Evolutionary conservation across 23 red algal species (phyloP).

Genomic region (Gracilaria gracilis): DNA sequence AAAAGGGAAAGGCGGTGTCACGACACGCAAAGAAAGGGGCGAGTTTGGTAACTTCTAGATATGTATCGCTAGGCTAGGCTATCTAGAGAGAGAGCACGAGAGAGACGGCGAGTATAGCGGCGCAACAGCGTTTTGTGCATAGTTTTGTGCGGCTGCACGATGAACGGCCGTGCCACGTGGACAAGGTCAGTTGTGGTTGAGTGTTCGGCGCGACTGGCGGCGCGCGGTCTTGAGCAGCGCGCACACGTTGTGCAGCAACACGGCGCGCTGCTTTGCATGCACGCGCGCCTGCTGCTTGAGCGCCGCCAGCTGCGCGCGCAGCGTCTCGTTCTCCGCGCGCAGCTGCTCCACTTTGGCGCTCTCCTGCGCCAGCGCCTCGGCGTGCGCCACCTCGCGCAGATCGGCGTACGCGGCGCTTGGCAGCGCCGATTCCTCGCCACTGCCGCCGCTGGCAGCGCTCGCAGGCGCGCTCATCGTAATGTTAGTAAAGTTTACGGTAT

Average conservation of each 20-base stretch:
- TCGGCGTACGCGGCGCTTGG: background rate
- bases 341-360: background rate
- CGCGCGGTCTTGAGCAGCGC: conserved; percentile 53
- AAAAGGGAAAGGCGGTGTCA: too few relatives aligned
- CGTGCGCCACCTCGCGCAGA: background rate
- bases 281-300: conserved; percentile 24
- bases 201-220: background rate
- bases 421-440: background rate
- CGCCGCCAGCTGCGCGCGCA: conserved; percentile 13
- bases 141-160: too few relatives aligned
- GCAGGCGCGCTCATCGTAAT: background rate
- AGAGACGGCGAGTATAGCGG: background rate
- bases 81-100: too few relatives aligned
- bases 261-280: conserved; percentile 41
- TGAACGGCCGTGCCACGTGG: background rate
- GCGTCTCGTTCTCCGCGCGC: conserved; percentile 10
- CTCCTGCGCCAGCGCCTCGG: background rate
- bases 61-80: too few relatives aligned
- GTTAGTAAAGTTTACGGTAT: too few relatives aligned
- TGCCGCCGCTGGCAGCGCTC: too few relatives aligned
- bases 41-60: too few relatives aligned
- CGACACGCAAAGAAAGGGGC: too few relatives aligned
- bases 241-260: conserved; percentile 59
- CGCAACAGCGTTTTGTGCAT: too few relatives aligned
- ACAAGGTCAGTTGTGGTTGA: background rate